These are phyloP conservation scores for Venturia pyrina DNA, from an alignment of 2,329 filamentous ascomycete species.

Conservation along the genomic window DNA sequence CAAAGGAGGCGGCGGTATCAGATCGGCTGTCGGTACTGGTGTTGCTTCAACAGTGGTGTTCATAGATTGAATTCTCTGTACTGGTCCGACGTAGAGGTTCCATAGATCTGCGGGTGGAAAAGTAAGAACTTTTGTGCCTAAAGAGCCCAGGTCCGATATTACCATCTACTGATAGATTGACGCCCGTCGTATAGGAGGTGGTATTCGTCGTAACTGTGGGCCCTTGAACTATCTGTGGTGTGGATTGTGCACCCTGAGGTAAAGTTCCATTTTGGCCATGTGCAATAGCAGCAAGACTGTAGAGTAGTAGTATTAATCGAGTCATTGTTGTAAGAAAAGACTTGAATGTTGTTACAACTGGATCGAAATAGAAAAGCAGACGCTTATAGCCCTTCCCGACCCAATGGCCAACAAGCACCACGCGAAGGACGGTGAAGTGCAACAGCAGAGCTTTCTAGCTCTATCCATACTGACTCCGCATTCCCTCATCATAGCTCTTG, in stretches of 20 bases:
- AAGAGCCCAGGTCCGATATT: neutral
- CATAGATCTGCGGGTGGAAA: conserved; percentile 18
- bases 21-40: conserved; percentile 24
- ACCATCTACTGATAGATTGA: conserved; percentile 18
- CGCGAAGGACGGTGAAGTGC: neutral
- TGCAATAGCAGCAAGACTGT: neutral
- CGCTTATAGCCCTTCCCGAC: neutral
- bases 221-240: neutral
- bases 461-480: neutral
- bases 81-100: conserved; percentile 22
- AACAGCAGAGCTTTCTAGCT: neutral
- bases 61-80: conserved; percentile 16
- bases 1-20: conserved; percentile 24
- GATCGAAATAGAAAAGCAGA: neutral
- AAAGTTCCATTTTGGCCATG: neutral
- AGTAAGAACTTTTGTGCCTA: neutral
- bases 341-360: neutral
- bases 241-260: neutral
- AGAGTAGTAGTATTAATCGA: neutral
- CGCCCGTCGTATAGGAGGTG: conserved; percentile 14
- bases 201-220: neutral
- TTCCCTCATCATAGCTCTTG: neutral
- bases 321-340: neutral
- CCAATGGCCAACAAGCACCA: neutral
- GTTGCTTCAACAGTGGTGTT: conserved; percentile 24